Conservation (phyloP, 805 yeast species). For the Saccharomycopsis malanga region DNA sequence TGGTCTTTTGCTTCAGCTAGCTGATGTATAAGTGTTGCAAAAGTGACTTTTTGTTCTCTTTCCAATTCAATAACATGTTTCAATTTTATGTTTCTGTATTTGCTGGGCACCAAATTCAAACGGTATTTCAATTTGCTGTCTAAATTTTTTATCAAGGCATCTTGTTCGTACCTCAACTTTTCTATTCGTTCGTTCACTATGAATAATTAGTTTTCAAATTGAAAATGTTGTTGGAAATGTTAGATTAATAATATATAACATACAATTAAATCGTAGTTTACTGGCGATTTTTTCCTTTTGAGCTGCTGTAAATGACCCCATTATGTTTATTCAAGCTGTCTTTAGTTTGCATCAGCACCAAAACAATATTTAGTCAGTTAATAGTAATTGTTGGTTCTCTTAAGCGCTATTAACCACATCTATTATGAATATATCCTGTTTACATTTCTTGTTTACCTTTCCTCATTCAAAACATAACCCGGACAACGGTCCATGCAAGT, state of each 20-base stretch:
- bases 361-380: too few relatives aligned
- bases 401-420: too few relatives aligned
- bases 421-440: too few relatives aligned
- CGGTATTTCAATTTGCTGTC: slow-evolving; percentile 11
- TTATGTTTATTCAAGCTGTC: too few relatives aligned
- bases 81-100: slow-evolving; percentile 18
- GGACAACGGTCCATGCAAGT: too few relatives aligned
- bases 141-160: slow-evolving; percentile 7
- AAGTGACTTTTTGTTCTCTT: slow-evolving; percentile 16
- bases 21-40: slow-evolving; percentile 7
- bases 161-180: slow-evolving; percentile 16
- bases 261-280: slow-evolving; percentile 15
- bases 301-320: slow-evolving; percentile 15
- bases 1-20: neutral
- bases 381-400: too few relatives aligned
- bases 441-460: too few relatives aligned
- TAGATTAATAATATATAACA: neutral
- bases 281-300: slow-evolving; percentile 17
- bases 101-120: slow-evolving; percentile 20
- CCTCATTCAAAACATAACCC: too few relatives aligned
- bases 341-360: too few relatives aligned
- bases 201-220: neutral
- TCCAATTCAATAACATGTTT: slow-evolving; percentile 18
- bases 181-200: slow-evolving; percentile 15
- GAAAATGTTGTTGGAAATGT: neutral